A percentile compares a stretch with the other conserved stretches of the same genome.
These are phyloP conservation scores for Dioscorea zingiberensis DNA, from an alignment of 106 monocot genomes.

Conservation along the genomic window DNA sequence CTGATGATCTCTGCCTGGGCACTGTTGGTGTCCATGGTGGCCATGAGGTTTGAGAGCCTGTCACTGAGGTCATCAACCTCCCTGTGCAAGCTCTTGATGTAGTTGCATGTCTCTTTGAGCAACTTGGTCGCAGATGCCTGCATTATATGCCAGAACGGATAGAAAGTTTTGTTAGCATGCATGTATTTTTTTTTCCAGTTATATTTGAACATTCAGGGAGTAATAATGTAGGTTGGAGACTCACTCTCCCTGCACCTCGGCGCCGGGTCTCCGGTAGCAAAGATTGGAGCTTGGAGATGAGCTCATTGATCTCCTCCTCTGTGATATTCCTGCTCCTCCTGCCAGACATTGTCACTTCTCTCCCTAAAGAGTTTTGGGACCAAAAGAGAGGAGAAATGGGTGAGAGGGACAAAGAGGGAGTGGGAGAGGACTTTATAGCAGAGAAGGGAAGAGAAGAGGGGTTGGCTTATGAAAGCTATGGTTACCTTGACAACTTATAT, in stretches of 20 bases:
- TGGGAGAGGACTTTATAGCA: background rate
- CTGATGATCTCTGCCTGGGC: slow-evolving; percentile 76
- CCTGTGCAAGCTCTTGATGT: slow-evolving; percentile 84
- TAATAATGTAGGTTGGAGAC: background rate
- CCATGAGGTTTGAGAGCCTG: slow-evolving; percentile 63
- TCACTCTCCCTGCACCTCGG: slow-evolving; percentile 41
- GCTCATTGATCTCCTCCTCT: slow-evolving; percentile 69
- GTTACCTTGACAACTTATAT: background rate
- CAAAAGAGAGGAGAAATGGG: background rate
- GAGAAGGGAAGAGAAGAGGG: background rate
- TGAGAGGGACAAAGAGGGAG: background rate
- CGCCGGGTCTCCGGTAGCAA: slow-evolving; percentile 62
- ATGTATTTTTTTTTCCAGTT: background rate
- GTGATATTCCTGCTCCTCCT: slow-evolving; percentile 37
- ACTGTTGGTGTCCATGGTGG: slow-evolving; percentile 63
- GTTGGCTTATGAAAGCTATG: background rate
- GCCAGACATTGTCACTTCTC: slow-evolving; percentile 24
- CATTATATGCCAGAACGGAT: background rate
- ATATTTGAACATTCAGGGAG: background rate
- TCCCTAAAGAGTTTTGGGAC: background rate
- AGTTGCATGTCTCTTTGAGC: slow-evolving; percentile 90
- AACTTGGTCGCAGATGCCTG: slow-evolving; percentile 70
- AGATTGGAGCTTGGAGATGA: slow-evolving; percentile 74
- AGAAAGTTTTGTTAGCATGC: too few relatives aligned
- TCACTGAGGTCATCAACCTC: slow-evolving; percentile 95